These are phyloP conservation scores for Hygrophoropsis aurantiaca DNA, from an alignment of 768 basidiomycete genomes.

Conservation along the genomic window DNA sequence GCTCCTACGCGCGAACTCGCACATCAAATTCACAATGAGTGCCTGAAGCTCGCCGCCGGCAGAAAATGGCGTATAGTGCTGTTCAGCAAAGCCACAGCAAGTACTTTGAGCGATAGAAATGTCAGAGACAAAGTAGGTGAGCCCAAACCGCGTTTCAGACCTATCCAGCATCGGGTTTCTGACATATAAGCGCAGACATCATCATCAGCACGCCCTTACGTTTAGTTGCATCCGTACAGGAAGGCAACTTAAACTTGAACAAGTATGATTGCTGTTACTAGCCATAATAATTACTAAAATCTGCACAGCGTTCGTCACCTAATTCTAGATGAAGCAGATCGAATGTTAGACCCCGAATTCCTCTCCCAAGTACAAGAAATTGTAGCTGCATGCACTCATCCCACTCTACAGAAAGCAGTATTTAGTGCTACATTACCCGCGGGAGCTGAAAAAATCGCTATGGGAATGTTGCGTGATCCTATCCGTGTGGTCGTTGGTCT, in stretches of 20 bases:
- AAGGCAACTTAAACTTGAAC: slow-evolving; percentile 60
- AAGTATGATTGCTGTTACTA: slow-evolving; percentile 54
- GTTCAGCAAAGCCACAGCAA: slow-evolving; percentile 89
- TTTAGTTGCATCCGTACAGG: slow-evolving; percentile 76
- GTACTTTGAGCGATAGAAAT: slow-evolving; percentile 68
- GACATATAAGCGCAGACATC: slow-evolving; percentile 56
- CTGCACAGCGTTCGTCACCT: slow-evolving; percentile 74
- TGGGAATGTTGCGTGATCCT: slow-evolving; percentile 81
- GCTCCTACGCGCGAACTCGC: slow-evolving; percentile 96
- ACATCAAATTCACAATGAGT: slow-evolving; percentile 92
- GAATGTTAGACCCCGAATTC: slow-evolving; percentile 89
- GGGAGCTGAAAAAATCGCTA: slow-evolving; percentile 81
- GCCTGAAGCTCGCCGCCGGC: slow-evolving; percentile 75
- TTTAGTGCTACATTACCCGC: slow-evolving; percentile 96
- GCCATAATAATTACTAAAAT: slow-evolving; percentile 9
- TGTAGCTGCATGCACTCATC: slow-evolving; percentile 69
- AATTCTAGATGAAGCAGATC: slow-evolving; percentile 88
- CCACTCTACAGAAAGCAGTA: slow-evolving; percentile 77
- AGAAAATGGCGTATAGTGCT: slow-evolving; percentile 81
- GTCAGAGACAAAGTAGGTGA: slow-evolving; percentile 76
- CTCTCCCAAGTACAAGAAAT: slow-evolving; percentile 87
- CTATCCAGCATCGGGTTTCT: neutral
- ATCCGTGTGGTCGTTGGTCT: slow-evolving; percentile 94
- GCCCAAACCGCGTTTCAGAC: slow-evolving; percentile 24
- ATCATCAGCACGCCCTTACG: slow-evolving; percentile 92